Base-by-base conservation (phyloP, 1,139 yeast genomes). In the Candida smagusa region DNA sequence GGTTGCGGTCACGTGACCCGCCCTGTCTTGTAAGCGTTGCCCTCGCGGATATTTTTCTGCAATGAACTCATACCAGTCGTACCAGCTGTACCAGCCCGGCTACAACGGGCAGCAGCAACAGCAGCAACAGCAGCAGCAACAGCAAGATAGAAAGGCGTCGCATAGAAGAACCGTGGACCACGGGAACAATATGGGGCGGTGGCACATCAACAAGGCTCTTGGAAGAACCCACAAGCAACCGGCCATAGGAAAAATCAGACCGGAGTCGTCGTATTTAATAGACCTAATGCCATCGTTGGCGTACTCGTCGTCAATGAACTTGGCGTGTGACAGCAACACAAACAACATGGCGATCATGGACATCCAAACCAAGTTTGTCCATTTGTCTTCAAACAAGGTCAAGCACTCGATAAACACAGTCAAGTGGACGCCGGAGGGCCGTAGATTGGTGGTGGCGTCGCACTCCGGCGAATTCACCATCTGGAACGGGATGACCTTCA, bases 401-500 rank as follows among this genome's bases (percentile, higher is more conserved):
- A 83, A 86, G 52, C 96, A 90, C 62, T 88, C 95, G 0, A 89
- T 92, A 36, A 87, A 89, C 52, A 84, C 94, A 1, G 86, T 89
- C 9, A 81, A 79, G 57, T 92, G 97, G 96, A 92, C 98, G 0
- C 97, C 97, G 0, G 97, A 90, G 49, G 97, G 97, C 0, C 72
- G 97, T 47, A 68, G 98, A 46, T 68, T 94, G 42, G 72, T 92
- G 36, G 95, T 95, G 6, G 96, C 96, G 0, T 81, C 95, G 12
- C 89, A 86, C 62, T 80, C 89, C 45, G 99, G 99, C 25, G 99
- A 92, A 57, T 90, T 92, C 61, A 90, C 98, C 6, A 69, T 92
- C 30, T 92, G 98, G 98, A 90, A 90, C 59, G 97, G 97, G 9
- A 77, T 86, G 74, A 84, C 96, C 6, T 92, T 92, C 65, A 89